These are phyloP conservation scores for Capronia americana DNA, from an alignment of 2,329 filamentous ascomycete species.

Conservation along the genomic window DNA sequence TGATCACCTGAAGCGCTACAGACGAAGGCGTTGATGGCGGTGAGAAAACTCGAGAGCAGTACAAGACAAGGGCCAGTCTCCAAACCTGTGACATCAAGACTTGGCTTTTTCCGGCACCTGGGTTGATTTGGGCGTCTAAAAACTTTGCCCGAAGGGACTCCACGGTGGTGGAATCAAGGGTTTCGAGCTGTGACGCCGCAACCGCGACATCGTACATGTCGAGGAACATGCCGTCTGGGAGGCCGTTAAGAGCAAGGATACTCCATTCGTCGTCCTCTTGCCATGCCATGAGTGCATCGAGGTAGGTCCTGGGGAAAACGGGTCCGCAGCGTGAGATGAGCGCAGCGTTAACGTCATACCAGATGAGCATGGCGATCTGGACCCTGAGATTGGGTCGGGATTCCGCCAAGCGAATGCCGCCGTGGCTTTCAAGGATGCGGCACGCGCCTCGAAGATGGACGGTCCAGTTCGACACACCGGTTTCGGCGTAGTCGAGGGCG, in stretches of 20 bases:
- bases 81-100: conserved; percentile 27
- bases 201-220: conserved; percentile 33
- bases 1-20: not conserved
- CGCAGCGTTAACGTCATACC: conserved; percentile 34
- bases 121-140: conserved; percentile 8
- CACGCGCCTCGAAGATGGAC: conserved; percentile 34
- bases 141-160: conserved; percentile 24
- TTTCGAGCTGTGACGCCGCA: conserved; percentile 21
- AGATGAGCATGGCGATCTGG: conserved; percentile 36
- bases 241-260: conserved; percentile 35
- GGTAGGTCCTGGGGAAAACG: conserved; percentile 30
- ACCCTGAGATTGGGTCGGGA: conserved; percentile 29
- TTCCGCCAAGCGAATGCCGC: conserved; percentile 32
- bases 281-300: conserved; percentile 33
- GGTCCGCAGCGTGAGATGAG: conserved; percentile 33
- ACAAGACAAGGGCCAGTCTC: conserved; percentile 28
- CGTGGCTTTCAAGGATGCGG: conserved; percentile 32
- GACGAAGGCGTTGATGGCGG: not conserved
- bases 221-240: conserved; percentile 35
- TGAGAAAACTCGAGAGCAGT: conserved; percentile 25
- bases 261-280: conserved; percentile 37
- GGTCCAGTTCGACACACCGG: conserved; percentile 32
- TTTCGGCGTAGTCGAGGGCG: conserved; percentile 34
- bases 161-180: conserved; percentile 2
- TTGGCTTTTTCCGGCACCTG: conserved; percentile 15